Evolutionary conservation across 371 early-diverging fungal genomes (phyloP).

Genomic region (Sporodiniella umbellata): DNA sequence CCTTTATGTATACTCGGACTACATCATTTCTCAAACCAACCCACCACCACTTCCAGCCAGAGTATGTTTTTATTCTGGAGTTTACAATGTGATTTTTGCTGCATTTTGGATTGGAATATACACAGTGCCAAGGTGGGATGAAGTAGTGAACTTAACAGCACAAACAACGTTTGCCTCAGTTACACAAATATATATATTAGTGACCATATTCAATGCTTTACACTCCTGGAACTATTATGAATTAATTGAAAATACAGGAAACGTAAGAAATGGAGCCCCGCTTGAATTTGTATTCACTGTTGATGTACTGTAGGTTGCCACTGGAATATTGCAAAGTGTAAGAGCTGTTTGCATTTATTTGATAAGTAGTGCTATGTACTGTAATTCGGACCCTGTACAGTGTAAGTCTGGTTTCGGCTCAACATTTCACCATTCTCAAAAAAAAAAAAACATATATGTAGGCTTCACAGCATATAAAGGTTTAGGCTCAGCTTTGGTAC

Average conservation of each 20-base stretch:
- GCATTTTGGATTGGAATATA: slow-evolving; percentile 42
- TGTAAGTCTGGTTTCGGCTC: slow-evolving; percentile 44
- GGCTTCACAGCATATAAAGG: slow-evolving; percentile 44
- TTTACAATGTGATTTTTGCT: slow-evolving; percentile 43
- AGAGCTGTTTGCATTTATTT: slow-evolving; percentile 73
- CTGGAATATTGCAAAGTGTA: slow-evolving; percentile 63
- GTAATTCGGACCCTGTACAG: slow-evolving; percentile 57
- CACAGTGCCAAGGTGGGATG: slow-evolving; percentile 45
- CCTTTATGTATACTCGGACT: slow-evolving; percentile 55
- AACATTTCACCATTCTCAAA: no score
- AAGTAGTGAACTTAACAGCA: slow-evolving; percentile 30
- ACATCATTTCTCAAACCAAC: slow-evolving; percentile 44
- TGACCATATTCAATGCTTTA: slow-evolving; percentile 31
- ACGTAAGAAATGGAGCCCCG: slow-evolving; percentile 38
- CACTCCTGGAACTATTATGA: slow-evolving; percentile 57
- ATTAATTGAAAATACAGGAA: slow-evolving; percentile 49
- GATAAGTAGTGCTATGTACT: slow-evolving; percentile 63
- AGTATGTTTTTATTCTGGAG: slow-evolving; percentile 50
- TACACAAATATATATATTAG: slow-evolving; percentile 26
- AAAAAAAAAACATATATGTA: no score
- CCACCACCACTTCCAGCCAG: slow-evolving; percentile 48
- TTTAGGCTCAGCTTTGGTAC: slow-evolving; percentile 34
- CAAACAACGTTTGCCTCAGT: slow-evolving; percentile 13
- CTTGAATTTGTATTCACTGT: slow-evolving; percentile 14
- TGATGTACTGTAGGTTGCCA: slow-evolving; percentile 48